Conservation (phyloP, 2,329 filamentous ascomycete species). For the Dactylellina cionopaga region DNA sequence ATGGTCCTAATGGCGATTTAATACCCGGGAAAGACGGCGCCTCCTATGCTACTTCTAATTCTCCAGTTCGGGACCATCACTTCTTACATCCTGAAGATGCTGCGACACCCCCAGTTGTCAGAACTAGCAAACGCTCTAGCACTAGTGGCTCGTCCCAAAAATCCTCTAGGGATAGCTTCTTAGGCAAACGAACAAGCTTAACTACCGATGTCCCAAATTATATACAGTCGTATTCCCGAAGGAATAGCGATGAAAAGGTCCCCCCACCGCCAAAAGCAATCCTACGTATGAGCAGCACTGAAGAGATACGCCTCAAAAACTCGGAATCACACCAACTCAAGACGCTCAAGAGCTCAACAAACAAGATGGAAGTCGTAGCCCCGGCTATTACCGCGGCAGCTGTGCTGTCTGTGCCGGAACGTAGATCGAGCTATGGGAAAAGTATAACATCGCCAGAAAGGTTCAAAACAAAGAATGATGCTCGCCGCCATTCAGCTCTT, state of each 20-base stretch:
- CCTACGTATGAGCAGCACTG: conserved; percentile 51
- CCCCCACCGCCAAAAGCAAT: conserved; percentile 53
- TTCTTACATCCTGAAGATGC: conserved; percentile 68
- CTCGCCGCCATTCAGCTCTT: conserved; percentile 51
- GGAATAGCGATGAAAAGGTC: conserved; percentile 45
- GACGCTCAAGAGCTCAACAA: conserved; percentile 42
- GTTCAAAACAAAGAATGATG: conserved; percentile 53
- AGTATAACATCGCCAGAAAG: conserved; percentile 49
- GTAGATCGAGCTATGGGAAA: conserved; percentile 51
- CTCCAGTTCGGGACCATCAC: conserved; percentile 56
- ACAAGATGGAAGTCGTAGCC: conserved; percentile 51
- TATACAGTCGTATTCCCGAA: conserved; percentile 56
- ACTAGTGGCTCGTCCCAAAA: conserved; percentile 59
- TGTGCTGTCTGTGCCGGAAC: conserved; percentile 52
- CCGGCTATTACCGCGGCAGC: conserved; percentile 52
- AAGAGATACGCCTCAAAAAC: conserved; percentile 53
- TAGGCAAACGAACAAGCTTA: conserved; percentile 54
- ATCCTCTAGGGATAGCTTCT: conserved; percentile 53
- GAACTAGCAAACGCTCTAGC: conserved; percentile 82
- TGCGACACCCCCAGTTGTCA: conserved; percentile 75
- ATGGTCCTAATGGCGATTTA: conserved; percentile 54
- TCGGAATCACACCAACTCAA: conserved; percentile 54
- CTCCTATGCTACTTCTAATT: conserved; percentile 34
- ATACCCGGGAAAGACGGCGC: conserved; percentile 38
- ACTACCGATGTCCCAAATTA: conserved; percentile 56